Evolutionary conservation across 495 filamentous ascomycete species (phyloP), one percentile per base, ranked within the genome.

Genomic region (Neurospora terricola): DNA sequence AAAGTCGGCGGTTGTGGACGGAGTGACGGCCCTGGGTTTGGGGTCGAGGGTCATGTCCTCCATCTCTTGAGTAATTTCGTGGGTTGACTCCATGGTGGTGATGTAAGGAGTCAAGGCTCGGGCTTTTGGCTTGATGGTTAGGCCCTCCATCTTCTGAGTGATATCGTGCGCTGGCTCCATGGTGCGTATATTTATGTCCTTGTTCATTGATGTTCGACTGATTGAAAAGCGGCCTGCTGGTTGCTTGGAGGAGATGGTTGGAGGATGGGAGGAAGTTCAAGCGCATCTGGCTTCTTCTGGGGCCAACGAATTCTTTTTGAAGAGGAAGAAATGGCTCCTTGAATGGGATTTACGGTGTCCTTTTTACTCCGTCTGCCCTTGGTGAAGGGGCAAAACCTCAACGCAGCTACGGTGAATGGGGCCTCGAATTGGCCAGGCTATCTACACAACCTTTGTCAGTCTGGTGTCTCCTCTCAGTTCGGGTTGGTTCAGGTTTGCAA

Each of bases 71-170:
- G 7, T 1, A 10, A 66, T 34, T 4, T 0, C 0, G 23, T 34
- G 5, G 6, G 27, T 34, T 66, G 54, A 66, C 54, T 66, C 27
- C 54, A 66, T 66, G 54, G 12, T 62, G 27, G 54, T 3, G 23
- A 0, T 14, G 5, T 6, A 4, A 9, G 2, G 5, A 34, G 14
- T 7, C 0, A 30, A 0, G 23, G 12, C 27, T 8, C 3, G 27
- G 54, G 14, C 5, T 8, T 9, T 14, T 0, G 54, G 14, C 1
- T 34, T 18, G 14, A 62, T 9, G 6, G 27, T 9, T 0, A 16
- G 23, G 27, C 2, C 27, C 6, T 62, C 27, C 27, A 62, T 34
- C 2, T 34, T 34, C 14, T 34, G 27, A 0, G 54, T 34, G 2
- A 34, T 9, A 9, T 62, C 3, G 6, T 18, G 12, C 1, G 3